Percentiles rank a stretch among this genome's conserved stretches.
These are phyloP conservation scores for Porcisia deanei DNA, from an alignment of 208 protist genomes.

Conservation along the genomic window DNA sequence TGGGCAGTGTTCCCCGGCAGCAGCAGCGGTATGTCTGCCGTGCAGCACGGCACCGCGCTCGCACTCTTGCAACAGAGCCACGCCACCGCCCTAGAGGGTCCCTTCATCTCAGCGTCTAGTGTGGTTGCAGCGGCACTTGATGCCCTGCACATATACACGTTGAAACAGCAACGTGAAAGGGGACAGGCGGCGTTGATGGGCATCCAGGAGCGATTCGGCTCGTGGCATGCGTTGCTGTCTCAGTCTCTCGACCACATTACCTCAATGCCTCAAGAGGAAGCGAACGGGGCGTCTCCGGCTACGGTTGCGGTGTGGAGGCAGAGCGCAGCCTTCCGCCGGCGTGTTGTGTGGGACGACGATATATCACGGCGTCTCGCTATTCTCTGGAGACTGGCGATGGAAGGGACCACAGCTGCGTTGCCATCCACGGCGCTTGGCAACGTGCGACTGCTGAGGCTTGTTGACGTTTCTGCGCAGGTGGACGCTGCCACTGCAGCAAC, in stretches of 20 bases:
- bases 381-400: slow-evolving; percentile 19
- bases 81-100: background rate
- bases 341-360: slow-evolving; percentile 20
- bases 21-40: background rate
- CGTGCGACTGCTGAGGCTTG: slow-evolving; percentile 13
- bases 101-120: background rate
- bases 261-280: slow-evolving; percentile 14
- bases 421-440: background rate
- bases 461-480: slow-evolving; percentile 37
- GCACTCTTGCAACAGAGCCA: slow-evolving; percentile 25
- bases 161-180: slow-evolving; percentile 4
- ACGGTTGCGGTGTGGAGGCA: background rate
- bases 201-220: background rate
- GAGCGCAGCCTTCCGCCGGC: slow-evolving; percentile 10
- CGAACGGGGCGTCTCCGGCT: background rate
- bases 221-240: slow-evolving; percentile 21
- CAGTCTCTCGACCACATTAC: slow-evolving; percentile 26
- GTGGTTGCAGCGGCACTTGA: slow-evolving; percentile 10
- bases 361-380: slow-evolving; percentile 13
- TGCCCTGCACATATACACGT: slow-evolving; percentile 25
- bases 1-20: slow-evolving; percentile 15
- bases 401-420: background rate
- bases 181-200: background rate
- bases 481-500: slow-evolving; percentile 36
- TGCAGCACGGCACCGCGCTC: slow-evolving; percentile 24